Evolutionary conservation across 2,329 filamentous ascomycete genomes (phyloP).

Genomic region (Trichothecium sympodiale): DNA sequence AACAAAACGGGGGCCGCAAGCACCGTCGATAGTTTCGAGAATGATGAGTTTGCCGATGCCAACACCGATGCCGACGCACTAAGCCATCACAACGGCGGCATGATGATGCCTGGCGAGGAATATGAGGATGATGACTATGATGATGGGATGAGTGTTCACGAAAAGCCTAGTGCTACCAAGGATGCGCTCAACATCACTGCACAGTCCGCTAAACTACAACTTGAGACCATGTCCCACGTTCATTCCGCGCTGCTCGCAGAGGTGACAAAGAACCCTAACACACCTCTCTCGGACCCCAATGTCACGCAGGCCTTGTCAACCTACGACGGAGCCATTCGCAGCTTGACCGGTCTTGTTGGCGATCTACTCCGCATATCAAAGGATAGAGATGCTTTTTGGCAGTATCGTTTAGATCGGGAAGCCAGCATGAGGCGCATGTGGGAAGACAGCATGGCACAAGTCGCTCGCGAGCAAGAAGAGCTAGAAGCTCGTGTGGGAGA

Average conservation of each 20-base stretch:
- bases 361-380: constrained; percentile 86
- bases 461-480: constrained; percentile 89
- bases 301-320: constrained; percentile 69
- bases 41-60: constrained; percentile 40
- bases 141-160: constrained; percentile 58
- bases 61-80: constrained; percentile 31
- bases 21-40: constrained; percentile 37
- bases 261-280: constrained; percentile 50
- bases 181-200: constrained; percentile 96
- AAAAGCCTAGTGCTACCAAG: constrained; percentile 64
- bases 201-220: constrained; percentile 83
- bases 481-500: constrained; percentile 81
- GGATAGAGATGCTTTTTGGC: constrained; percentile 94
- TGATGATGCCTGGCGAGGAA: constrained; percentile 25
- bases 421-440: constrained; percentile 88
- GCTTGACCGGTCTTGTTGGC: constrained; percentile 71
- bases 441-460: constrained; percentile 97
- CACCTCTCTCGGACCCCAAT: constrained; percentile 65
- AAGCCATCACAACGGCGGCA: constrained; percentile 22
- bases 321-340: constrained; percentile 83
- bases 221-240: constrained; percentile 81
- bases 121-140: constrained; percentile 72
- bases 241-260: constrained; percentile 71
- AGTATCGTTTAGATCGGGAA: constrained; percentile 86
- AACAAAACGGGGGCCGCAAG: constrained; percentile 26